phyloP scores from a whole-genome alignment of 768 basidiomycete genomes.

The Hygrophoropsis aurantiaca region DNA sequence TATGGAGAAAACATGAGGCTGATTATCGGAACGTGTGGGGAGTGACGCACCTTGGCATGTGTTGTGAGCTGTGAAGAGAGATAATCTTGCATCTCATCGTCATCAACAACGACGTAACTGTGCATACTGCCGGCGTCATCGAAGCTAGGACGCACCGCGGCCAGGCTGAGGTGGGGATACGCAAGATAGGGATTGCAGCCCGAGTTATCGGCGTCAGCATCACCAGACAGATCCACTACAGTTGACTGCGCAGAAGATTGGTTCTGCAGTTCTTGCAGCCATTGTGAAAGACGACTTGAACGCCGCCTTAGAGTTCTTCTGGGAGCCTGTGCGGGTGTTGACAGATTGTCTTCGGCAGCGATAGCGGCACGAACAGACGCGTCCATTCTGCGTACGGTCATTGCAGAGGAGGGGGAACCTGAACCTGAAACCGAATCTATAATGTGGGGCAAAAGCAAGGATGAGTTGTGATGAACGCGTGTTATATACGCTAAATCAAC shows the following conservation, averaged over 20 bases:
- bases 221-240: slow-evolving; percentile 14
- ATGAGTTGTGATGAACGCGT: slow-evolving; percentile 19
- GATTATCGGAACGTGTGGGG: slow-evolving; percentile 18
- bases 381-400: slow-evolving; percentile 25
- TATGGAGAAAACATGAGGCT: slow-evolving; percentile 18
- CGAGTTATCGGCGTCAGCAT: slow-evolving; percentile 27
- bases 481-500: slow-evolving; percentile 11
- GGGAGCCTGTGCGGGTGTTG: slow-evolving; percentile 1
- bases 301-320: slow-evolving; percentile 28
- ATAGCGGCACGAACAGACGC: slow-evolving; percentile 17
- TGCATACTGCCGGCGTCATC: slow-evolving; percentile 37
- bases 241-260: slow-evolving; percentile 15
- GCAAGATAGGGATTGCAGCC: slow-evolving; percentile 41
- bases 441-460: slow-evolving; percentile 1
- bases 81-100: slow-evolving; percentile 26
- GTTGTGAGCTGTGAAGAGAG: slow-evolving; percentile 12
- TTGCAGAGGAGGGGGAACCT: slow-evolving; percentile 30
- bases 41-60: slow-evolving; percentile 25
- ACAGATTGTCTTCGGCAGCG: slow-evolving; percentile 9
- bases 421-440: slow-evolving; percentile 6
- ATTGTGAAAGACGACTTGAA: slow-evolving; percentile 42
- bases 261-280: slow-evolving; percentile 42
- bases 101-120: slow-evolving; percentile 43
- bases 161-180: slow-evolving; percentile 34
- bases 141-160: slow-evolving; percentile 23